Conservation (phyloP, 768 basidiomycete species). For the Pulveroboletus sp. region DNA sequence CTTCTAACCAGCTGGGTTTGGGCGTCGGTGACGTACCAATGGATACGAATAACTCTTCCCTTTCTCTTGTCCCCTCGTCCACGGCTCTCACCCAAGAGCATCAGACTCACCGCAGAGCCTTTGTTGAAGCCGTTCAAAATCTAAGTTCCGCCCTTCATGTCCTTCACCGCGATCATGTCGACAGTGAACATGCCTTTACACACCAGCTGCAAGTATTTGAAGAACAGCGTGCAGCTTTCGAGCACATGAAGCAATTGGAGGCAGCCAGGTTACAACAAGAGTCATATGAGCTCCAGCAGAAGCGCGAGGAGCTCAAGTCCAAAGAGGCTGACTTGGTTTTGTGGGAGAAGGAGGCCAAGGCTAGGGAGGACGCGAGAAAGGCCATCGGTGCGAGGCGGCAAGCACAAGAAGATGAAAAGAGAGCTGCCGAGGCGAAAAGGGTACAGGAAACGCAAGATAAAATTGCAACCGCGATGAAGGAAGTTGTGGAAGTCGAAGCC, state of each 20-base stretch:
- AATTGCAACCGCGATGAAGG: slow-evolving; percentile 17
- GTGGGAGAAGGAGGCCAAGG: slow-evolving; percentile 23
- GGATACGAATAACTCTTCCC: background rate
- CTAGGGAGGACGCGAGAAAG: slow-evolving; percentile 24
- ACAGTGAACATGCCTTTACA: slow-evolving; percentile 15
- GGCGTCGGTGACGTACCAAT: background rate
- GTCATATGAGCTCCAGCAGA: slow-evolving; percentile 16
- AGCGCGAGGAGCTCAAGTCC: slow-evolving; percentile 16
- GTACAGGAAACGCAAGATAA: slow-evolving; percentile 16
- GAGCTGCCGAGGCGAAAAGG: slow-evolving; percentile 14
- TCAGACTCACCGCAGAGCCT: slow-evolving; percentile 2
- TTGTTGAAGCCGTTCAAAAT: slow-evolving; percentile 14
- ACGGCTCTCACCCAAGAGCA: slow-evolving; percentile 7
- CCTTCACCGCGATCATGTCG: slow-evolving; percentile 12
- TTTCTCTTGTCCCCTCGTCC: background rate
- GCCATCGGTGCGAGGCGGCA: slow-evolving; percentile 18
- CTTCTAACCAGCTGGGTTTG: background rate
- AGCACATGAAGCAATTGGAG: slow-evolving; percentile 15
- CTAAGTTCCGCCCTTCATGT: slow-evolving; percentile 6
- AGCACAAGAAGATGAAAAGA: slow-evolving; percentile 25
- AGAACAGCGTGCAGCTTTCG: slow-evolving; percentile 20
- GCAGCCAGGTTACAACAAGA: slow-evolving; percentile 19
- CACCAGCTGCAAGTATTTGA: slow-evolving; percentile 12
- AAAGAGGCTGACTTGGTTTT: slow-evolving; percentile 19
- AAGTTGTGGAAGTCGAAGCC: slow-evolving; percentile 12